Evolutionary conservation across 2,329 filamentous ascomycete genomes (phyloP).

Genomic region (Phaeophleospora eucalypticola): DNA sequence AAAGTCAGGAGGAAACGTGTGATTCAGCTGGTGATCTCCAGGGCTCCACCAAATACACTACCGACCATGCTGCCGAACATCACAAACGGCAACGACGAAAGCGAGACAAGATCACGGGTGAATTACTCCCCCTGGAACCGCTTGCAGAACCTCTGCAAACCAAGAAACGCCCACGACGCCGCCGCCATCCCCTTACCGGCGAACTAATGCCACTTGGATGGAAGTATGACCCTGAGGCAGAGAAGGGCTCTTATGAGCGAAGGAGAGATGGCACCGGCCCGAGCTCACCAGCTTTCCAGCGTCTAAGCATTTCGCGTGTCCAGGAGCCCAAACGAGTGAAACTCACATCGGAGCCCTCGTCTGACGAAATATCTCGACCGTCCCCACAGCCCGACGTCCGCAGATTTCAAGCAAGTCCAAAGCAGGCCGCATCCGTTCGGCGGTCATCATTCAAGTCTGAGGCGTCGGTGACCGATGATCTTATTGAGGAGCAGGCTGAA

Average conservation of each 20-base stretch:
- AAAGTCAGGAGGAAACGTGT: background rate
- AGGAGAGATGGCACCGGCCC: slow-evolving; percentile 2
- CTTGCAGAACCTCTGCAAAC: background rate
- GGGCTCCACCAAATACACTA: too few relatives aligned
- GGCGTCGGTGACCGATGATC: background rate
- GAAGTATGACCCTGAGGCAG: slow-evolving; percentile 22
- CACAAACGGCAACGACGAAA: slow-evolving; percentile 26
- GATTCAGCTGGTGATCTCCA: too few relatives aligned
- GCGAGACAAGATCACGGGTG: slow-evolving; percentile 29
- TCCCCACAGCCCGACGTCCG: background rate
- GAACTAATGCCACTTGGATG: slow-evolving; percentile 33
- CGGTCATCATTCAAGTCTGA: background rate
- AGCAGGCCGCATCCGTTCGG: too few relatives aligned
- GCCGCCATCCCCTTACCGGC: slow-evolving; percentile 28
- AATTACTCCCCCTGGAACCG: slow-evolving; percentile 22
- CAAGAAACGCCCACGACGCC: slow-evolving; percentile 24
- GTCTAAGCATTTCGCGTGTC: slow-evolving; percentile 18
- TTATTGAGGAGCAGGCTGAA: background rate
- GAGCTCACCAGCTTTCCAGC: slow-evolving; percentile 4
- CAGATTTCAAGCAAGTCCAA: too few relatives aligned
- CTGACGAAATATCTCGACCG: slow-evolving; percentile 3
- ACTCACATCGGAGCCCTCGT: slow-evolving; percentile 16
- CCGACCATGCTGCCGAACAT: slow-evolving; percentile 1
- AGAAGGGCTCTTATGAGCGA: slow-evolving; percentile 3
- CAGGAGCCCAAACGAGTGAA: slow-evolving; percentile 19